Base-by-base conservation (phyloP, 1,139 yeast genomes). In the Geotrichum cucujoidarum region DNA sequence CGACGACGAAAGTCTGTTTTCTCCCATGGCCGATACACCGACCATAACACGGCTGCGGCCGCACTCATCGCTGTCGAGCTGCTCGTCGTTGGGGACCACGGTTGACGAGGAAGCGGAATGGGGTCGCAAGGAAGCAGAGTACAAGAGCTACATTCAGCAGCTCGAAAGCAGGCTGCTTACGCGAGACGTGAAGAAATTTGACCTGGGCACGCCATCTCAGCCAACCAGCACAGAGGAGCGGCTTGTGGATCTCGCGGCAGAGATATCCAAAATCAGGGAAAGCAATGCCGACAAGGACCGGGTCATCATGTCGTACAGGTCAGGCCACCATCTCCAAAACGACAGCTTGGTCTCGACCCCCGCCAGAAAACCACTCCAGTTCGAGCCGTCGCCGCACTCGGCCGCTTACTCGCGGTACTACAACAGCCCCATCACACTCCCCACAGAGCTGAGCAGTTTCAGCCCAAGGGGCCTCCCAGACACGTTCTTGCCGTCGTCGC, bases 271-370 rank as follows among this genome's bases (percentile, higher is more conserved):
- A 49, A 69, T 88, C 57, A 76, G 75, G 57, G 83, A 78, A 52
- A 72, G 76, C 44, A 65, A 86, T 44, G 74, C 75, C 47, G 77
- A 78, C 56, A 88, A 88, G 62, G 95, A 88, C 57, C 81, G 82
- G 45, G 81, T 88, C 53, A 85, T 89, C 49, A 77, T 76, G 54
- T 89, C 92, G 7, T 70, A 89, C 24, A 52, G 62, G 11, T 56
- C 62, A 13, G 50, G 59, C 32, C 29, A 39, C 27, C 29, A 34
- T 53, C 33, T 34, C 25, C 40, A 42, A 34, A 42, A 57, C 47
- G 49, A 58, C 35, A 53, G 55, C 2, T 34, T 35, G 5, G 5
- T 39, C 22, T 39, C 40, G n/a, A 25, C 31, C 18, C 22, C 37
- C 14, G 37, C 24, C 5, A 6, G 6, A 8, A n/a, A 6, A 4